Base-by-base conservation (phyloP, 78 protist genomes). In the Tieghemostelium lacteum region DNA sequence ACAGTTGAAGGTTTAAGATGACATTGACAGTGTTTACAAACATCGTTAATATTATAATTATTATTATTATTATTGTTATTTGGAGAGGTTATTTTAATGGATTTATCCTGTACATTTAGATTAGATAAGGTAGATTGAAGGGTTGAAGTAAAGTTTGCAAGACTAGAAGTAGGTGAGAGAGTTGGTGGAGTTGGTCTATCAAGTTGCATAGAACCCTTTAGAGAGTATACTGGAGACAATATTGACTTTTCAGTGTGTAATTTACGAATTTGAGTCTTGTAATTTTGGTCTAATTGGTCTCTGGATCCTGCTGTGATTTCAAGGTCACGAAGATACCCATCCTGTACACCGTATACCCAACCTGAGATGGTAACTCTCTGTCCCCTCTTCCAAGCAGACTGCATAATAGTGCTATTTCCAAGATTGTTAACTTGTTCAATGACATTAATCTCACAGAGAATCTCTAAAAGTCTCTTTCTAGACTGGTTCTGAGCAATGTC, bases 391-490 rank as follows among this genome's bases (percentile, higher is more conserved):
- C 96, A 77, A 20, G 85, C 74, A 7, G 40, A 16, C 77, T 96
- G 98, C 71, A 96, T 93, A 28, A 88, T 49, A 17, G 73, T 73
- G 12, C 86, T 87, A 77, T 93, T 88, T 73, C 86, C 93, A 28
- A 96, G 72, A 75, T 96, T 96, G 77, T 64, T 42, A 2, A 70
- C 80, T 72, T 94, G 97, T 80, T 95, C 97, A 1, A 78, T 87
- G 14, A 95, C 97, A 36, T 97, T 96, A 20, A 96, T 61, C 87
- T 96, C 98, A 39, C 94, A 94, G 1, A 96, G 78, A 0, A 86
- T 78, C 20, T 92, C 80, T 20, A 83, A 29, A 22, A 83, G 33
- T 24, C 73, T 28, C 49, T 69, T 57, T 26, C 40, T 64, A 8
- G 89, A 72, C n/a, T n/a, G n/a, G 17, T 24, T 49, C 52, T 85